Conservation (phyloP, 805 yeast genomes). For the Candida methanosorbosa region DNA sequence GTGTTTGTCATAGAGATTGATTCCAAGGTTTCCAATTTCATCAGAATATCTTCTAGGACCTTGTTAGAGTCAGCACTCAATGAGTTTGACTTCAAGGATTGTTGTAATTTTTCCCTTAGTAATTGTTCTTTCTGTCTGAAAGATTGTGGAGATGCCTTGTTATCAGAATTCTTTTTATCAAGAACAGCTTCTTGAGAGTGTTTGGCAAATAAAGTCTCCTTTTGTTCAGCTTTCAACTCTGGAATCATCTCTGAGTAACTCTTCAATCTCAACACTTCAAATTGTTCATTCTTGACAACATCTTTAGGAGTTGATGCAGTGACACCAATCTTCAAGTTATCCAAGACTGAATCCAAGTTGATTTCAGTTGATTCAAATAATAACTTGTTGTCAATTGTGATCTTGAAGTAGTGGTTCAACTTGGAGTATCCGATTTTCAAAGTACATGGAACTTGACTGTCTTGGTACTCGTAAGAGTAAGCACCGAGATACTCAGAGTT, state of each 20-base stretch:
- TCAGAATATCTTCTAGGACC: background rate
- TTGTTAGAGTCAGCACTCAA: background rate
- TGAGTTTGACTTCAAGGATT: background rate
- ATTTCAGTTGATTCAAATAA: conserved; percentile 59
- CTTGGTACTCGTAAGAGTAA: conserved; percentile 39
- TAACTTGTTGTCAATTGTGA: conserved; percentile 65
- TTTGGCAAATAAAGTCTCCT: conserved; percentile 18
- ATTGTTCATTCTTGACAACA: conserved; percentile 37
- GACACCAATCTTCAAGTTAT: conserved; percentile 41
- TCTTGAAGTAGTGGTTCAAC: conserved; percentile 31
- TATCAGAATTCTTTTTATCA: background rate
- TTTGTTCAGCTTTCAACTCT: conserved; percentile 13
- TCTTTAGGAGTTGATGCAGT: conserved; percentile 37
- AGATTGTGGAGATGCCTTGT: background rate
- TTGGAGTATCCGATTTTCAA: conserved; percentile 52
- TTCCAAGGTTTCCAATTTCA: background rate
- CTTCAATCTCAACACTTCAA: conserved; percentile 55
- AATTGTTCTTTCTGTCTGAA: conserved; percentile 13
- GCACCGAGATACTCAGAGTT: conserved; percentile 20
- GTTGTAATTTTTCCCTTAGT: conserved; percentile 7
- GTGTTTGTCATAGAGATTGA: no score
- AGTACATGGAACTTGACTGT: conserved; percentile 62
- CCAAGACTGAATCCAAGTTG: conserved; percentile 27
- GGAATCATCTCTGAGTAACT: conserved; percentile 38
- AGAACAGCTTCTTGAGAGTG: conserved; percentile 8